Evolutionary conservation across 1,284 basidiomycete species (phyloP).

Genomic region (Schizopora paradoxa): DNA sequence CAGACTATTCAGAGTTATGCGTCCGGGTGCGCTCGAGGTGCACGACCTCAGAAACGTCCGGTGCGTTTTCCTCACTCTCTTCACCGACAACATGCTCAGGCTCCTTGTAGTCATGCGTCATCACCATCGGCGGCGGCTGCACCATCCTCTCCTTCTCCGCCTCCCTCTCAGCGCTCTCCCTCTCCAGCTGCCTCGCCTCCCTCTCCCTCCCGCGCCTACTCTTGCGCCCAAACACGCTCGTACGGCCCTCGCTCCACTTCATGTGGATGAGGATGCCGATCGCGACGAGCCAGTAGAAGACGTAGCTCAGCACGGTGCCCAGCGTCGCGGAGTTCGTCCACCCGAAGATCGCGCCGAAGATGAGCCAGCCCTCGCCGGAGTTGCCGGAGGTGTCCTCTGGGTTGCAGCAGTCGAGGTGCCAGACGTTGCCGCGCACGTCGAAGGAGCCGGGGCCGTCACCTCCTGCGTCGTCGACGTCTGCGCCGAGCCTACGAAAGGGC

Average conservation of each 20-base stretch:
- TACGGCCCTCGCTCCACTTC: slow-evolving; percentile 58
- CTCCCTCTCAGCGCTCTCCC: background rate
- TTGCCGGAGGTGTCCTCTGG: slow-evolving; percentile 53
- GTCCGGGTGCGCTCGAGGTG: no score
- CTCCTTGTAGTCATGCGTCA: no score
- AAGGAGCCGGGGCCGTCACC: slow-evolving; percentile 82
- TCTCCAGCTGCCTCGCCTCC: slow-evolving; percentile 3
- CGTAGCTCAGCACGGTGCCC: slow-evolving; percentile 67
- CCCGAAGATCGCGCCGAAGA: slow-evolving; percentile 71
- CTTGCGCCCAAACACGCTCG: slow-evolving; percentile 23
- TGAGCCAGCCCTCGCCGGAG: slow-evolving; percentile 64
- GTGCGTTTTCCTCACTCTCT: no score
- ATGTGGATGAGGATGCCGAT: slow-evolving; percentile 58
- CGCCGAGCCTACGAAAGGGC: slow-evolving; percentile 48
- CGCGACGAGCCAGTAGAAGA: slow-evolving; percentile 78
- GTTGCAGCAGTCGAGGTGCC: slow-evolving; percentile 84
- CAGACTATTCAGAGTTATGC: no score
- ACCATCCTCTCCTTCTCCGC: background rate
- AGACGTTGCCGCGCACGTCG: slow-evolving; percentile 75
- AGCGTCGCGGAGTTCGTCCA: slow-evolving; percentile 71
- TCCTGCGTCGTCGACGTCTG: slow-evolving; percentile 68
- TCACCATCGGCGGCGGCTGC: no score
- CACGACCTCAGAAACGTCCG: no score
- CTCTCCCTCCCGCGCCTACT: slow-evolving; percentile 17
- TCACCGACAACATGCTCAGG: no score